These are phyloP conservation scores for Camelina hispida DNA, from an alignment of 345 rosid genomes.

Conservation along the genomic window DNA sequence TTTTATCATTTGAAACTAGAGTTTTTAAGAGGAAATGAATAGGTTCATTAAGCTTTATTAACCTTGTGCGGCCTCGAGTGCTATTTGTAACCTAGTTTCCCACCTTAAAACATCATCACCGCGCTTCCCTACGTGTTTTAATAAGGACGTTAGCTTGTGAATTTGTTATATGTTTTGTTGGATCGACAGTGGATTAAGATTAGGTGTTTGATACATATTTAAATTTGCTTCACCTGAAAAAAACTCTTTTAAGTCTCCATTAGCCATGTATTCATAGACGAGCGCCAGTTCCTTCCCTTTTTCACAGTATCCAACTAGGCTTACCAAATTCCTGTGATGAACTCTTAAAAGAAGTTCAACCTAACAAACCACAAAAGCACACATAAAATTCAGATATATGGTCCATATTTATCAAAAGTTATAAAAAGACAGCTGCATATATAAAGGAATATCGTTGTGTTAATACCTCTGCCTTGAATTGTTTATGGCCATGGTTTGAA, in stretches of 20 bases:
- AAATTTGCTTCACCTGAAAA: neutral
- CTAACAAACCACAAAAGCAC: neutral
- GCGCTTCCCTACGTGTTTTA: neutral
- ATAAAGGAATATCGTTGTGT: neutral
- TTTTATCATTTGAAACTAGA: neutral
- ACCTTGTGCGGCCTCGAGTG: neutral
- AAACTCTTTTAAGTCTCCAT: neutral
- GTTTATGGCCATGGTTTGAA: neutral
- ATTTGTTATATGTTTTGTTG: neutral
- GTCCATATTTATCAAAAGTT: neutral
- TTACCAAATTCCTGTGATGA: neutral
- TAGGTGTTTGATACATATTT: neutral
- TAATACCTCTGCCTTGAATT: neutral
- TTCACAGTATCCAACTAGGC: neutral
- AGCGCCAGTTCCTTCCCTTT: neutral
- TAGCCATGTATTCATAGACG: neutral
- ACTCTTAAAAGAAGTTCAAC: neutral
- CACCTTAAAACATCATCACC: neutral
- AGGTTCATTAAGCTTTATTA: neutral
- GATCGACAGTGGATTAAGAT: neutral
- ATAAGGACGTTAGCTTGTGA: neutral
- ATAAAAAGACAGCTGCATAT: neutral
- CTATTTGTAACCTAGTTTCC: neutral
- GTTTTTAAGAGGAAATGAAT: neutral
- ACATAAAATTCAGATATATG: neutral